phyloP scores from a whole-genome alignment of 2,329 filamentous ascomycete species.

The Colletotrichum brevisporum region DNA sequence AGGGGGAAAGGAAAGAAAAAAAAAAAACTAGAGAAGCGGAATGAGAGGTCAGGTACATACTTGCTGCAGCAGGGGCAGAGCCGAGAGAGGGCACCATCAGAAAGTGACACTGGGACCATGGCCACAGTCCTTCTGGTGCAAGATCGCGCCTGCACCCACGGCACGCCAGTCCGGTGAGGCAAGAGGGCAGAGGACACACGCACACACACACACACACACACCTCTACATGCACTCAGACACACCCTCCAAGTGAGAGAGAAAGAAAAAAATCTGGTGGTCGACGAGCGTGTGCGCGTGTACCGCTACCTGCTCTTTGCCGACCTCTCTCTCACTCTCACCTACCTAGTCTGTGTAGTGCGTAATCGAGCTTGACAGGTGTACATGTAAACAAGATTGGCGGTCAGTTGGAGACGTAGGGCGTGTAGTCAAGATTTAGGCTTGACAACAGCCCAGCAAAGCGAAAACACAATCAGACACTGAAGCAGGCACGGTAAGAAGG shows the following conservation, averaged over 20 bases:
- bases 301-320: conserved; percentile 14
- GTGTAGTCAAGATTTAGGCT: neutral
- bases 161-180: conserved; percentile 34
- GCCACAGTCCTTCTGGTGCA: conserved; percentile 23
- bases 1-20: neutral
- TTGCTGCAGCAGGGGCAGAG: conserved; percentile 33
- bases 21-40: conserved; percentile 25
- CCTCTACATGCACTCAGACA: neutral
- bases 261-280: conserved; percentile 6
- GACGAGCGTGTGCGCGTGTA: conserved; percentile 11
- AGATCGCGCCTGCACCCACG: conserved; percentile 33
- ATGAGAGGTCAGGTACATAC: conserved; percentile 37
- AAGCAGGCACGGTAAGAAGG: no score
- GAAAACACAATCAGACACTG: no score
- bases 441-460: neutral
- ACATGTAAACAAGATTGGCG: conserved; percentile 8
- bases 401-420: conserved; percentile 1
- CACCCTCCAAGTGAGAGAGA: neutral
- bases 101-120: conserved; percentile 30
- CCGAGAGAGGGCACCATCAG: conserved; percentile 31
- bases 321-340: neutral
- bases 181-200: conserved; percentile 11
- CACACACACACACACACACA: conserved; percentile 6
- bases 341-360: conserved; percentile 22
- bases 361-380: conserved; percentile 15